These are phyloP conservation scores for Cercophora newfieldiana DNA, from an alignment of 495 filamentous ascomycete genomes.

Conservation along the genomic window DNA sequence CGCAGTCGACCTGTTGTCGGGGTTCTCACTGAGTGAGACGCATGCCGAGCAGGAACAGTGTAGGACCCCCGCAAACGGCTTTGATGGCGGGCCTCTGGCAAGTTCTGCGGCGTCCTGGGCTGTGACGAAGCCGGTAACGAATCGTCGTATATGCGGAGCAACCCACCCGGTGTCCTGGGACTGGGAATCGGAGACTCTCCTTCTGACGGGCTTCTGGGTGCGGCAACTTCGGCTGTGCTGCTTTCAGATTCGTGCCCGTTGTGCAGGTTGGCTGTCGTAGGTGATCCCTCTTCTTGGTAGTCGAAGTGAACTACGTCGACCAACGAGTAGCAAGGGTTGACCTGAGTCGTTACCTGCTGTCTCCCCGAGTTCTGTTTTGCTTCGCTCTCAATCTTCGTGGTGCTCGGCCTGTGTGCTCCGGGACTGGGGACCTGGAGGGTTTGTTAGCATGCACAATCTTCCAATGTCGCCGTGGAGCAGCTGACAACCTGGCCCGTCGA, in stretches of 20 bases:
- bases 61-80: slow-evolving; percentile 47
- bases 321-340: background rate
- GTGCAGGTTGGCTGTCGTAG: background rate
- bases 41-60: slow-evolving; percentile 42
- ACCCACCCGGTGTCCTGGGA: background rate
- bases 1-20: slow-evolving; percentile 19
- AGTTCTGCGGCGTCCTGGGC: slow-evolving; percentile 56
- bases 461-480: background rate
- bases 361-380: background rate
- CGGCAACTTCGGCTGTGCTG: background rate
- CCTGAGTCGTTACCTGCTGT: background rate
- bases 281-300: background rate
- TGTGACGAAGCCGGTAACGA: slow-evolving; percentile 48
- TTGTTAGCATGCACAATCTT: background rate
- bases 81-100: slow-evolving; percentile 52
- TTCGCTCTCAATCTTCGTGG: too few relatives aligned
- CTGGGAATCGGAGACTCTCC: background rate
- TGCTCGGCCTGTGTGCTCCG: too few relatives aligned
- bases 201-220: background rate
- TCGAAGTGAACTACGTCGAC: background rate
- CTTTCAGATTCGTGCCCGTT: background rate
- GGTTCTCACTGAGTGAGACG: slow-evolving; percentile 20
- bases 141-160: slow-evolving; percentile 56
- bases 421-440: background rate
- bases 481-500: background rate